A percentile compares a stretch with the other conserved stretches of the same genome.
phyloP scores from a whole-genome alignment of 768 basidiomycete genomes.

The Kwoniella europaea region DNA sequence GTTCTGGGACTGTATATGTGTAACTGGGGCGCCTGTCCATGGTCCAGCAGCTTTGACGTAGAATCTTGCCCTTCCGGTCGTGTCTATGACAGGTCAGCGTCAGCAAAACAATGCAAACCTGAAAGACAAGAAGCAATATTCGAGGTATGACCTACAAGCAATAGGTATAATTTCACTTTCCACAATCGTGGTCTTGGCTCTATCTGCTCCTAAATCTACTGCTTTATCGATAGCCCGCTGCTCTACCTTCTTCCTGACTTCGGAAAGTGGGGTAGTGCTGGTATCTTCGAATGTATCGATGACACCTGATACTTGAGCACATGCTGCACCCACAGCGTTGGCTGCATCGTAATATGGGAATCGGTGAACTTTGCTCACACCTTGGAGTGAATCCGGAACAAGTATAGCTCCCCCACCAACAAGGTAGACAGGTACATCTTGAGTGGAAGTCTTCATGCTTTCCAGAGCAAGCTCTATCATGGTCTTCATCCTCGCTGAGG shows the following conservation, averaged over 20 bases:
- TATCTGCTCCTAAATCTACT: constrained; percentile 62
- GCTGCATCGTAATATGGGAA: constrained; percentile 62
- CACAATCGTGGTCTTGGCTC: constrained; percentile 62
- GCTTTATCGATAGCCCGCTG: constrained; percentile 62
- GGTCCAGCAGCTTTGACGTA: constrained; percentile 71
- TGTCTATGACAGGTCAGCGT: constrained; percentile 25
- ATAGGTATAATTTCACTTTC: constrained; percentile 67
- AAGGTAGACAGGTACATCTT: constrained; percentile 65
- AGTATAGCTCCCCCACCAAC: constrained; percentile 73
- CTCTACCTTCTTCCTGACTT: constrained; percentile 58
- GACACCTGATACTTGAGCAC: constrained; percentile 70
- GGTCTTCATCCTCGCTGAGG: constrained; percentile 61
- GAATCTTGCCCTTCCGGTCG: constrained; percentile 59
- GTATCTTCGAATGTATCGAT: constrained; percentile 60
- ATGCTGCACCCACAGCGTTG: constrained; percentile 62
- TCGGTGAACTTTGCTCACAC: constrained; percentile 64
- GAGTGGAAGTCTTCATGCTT: constrained; percentile 69
- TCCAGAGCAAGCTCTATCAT: constrained; percentile 65
- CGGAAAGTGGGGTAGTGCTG: constrained; percentile 48
- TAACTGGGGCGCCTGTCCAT: constrained; percentile 30
- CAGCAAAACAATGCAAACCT: not conserved
- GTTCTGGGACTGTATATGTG: not conserved
- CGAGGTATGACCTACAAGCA: constrained; percentile 31
- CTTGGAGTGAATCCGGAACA: constrained; percentile 63
- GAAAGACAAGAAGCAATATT: not conserved